Evolutionary conservation across 306 rosid genomes (phyloP).

Genomic region (Oemleria cerasiformis): DNA sequence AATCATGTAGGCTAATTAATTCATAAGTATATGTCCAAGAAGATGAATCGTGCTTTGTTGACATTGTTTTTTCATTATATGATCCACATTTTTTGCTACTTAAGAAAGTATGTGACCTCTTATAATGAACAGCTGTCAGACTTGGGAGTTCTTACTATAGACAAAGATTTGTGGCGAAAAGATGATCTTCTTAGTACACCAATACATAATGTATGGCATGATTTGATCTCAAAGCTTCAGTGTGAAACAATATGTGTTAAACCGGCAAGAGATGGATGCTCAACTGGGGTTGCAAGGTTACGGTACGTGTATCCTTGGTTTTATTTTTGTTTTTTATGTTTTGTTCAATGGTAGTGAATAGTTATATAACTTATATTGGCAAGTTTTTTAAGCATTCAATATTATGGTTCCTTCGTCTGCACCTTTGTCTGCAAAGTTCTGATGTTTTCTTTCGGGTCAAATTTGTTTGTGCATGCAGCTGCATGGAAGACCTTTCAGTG

Average conservation of each 20-base stretch:
- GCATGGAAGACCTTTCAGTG: constrained; percentile 62
- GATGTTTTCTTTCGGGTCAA: constrained; percentile 22
- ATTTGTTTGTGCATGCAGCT: constrained; percentile 47
- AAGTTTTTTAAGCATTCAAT: background rate
- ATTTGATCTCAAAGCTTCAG: constrained; percentile 62
- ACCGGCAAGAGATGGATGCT: constrained; percentile 96
- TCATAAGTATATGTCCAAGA: constrained; percentile 4
- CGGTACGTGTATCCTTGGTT: constrained; percentile 50
- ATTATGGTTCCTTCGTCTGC: constrained; percentile 8
- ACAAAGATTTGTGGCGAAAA: constrained; percentile 57
- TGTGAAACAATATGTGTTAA: constrained; percentile 84
- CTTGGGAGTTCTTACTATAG: constrained; percentile 77
- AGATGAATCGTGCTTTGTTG: constrained; percentile 14
- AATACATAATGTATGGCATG: constrained; percentile 59
- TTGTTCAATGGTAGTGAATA: constrained; percentile 3
- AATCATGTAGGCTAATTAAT: constrained; percentile 54
- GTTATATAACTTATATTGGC: background rate
- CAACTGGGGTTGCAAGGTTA: constrained; percentile 94
- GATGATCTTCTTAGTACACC: constrained; percentile 49
- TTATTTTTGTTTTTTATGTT: constrained; percentile 12
- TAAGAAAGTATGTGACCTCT: constrained; percentile 17
- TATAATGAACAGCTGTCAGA: constrained; percentile 56
- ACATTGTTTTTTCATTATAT: background rate
- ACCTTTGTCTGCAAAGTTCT: constrained; percentile 7
- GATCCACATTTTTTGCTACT: constrained; percentile 20